Base-by-base conservation (phyloP, 2,329 filamentous ascomycete species). In the Nemania diffusa region DNA sequence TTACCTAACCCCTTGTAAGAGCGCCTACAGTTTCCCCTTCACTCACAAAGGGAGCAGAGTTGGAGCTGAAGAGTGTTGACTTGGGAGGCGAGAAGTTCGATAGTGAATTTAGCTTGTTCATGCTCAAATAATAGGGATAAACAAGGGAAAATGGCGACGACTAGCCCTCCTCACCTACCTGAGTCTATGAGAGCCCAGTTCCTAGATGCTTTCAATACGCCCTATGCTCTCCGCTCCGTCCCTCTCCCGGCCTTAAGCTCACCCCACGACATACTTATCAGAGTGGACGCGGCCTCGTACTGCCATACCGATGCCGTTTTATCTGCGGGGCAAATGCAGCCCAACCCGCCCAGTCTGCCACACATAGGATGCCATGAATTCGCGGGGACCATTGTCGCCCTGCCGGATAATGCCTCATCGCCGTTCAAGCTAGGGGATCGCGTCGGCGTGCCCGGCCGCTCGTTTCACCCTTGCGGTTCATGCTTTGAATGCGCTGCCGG, bases 311-410 rank as follows among this genome's bases (percentile, higher is more conserved):
- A 77, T 67, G 70, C 71, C 20, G 75, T 77, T 29, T 71, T 77
- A 9, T 71, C 74, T 13, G 64, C 72, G 11, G 75, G 74, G 48
- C 65, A 72, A 50, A 75, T 77, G 70, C 67, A 65, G 15, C 74
- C 73, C n/a, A 64, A 72, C 34, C 80, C 82, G 0, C 75, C 76
- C 1, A 70, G 69, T 3, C 79, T 83, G 57, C 83, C 83, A 7
- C 82, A 82, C 68, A 73, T 83, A 40, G 79, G 81, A 42, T 80
- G 79, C 61, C 82, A 84, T 70, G 82, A 84, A 62, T 83, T 83
- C 62, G 81, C 81, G 0, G 82, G 83, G 15, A 81, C 78, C 6
- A 73, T 84, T 22, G 71, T 83, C n/a, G 75, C 78, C n/a, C 65
- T 70, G 62, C 59, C 71, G 1, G 50, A 69, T 4, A 40, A 68